Percentiles rank a stretch among this genome's conserved stretches.
Evolutionary conservation across 345 rosid genomes (phyloP).

Genomic region (Salix caprea): DNA sequence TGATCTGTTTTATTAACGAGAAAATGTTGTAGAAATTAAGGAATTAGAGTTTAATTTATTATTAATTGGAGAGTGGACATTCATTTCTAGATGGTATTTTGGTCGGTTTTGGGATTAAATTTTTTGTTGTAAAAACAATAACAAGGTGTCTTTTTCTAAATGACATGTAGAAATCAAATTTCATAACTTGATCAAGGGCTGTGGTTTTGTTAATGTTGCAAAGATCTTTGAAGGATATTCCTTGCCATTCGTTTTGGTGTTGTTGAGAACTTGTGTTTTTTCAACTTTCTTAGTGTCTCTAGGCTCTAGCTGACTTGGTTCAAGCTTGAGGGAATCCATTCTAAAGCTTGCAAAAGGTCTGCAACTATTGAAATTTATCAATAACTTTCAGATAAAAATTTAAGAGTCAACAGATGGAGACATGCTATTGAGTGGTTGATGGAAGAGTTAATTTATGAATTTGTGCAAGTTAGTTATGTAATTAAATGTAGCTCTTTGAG

Average conservation of each 20-base stretch:
- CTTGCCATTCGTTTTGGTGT: too few species aligned
- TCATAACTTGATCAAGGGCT: not conserved
- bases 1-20: not conserved
- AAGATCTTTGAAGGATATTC: not conserved
- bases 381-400: not conserved
- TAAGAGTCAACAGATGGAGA: not conserved
- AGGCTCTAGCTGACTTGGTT: not conserved
- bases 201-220: not conserved
- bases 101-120: not conserved
- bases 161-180: not conserved
- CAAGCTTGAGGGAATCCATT: not conserved
- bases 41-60: not conserved
- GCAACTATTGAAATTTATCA: not conserved
- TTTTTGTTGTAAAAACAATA: not conserved
- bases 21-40: not conserved
- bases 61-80: not conserved
- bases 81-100: not conserved
- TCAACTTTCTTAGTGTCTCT: not conserved
- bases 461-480: not conserved
- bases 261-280: not conserved
- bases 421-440: not conserved
- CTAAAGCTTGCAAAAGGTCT: not conserved
- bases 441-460: not conserved
- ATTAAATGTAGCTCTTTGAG: not conserved
- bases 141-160: not conserved